phyloP scores from a whole-genome alignment of 2,329 filamentous ascomycete species.

The Coleophoma cylindrospora region DNA sequence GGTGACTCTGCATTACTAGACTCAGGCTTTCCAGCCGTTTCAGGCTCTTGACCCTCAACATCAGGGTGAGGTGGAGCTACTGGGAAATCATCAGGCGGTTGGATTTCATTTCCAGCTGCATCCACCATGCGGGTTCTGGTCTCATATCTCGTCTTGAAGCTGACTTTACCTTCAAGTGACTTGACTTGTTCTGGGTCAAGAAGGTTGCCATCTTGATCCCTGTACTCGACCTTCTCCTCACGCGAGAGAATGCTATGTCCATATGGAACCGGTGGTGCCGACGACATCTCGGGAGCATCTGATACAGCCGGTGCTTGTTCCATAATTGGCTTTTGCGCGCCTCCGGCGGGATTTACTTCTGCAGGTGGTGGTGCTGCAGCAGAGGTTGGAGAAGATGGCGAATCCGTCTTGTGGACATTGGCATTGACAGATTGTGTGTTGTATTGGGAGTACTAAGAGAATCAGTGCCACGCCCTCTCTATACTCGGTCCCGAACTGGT shows the following conservation, averaged over 20 bases:
- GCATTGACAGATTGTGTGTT: constrained; percentile 18
- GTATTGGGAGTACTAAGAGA: constrained; percentile 29
- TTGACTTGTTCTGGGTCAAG: constrained; percentile 80
- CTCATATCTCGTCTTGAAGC: constrained; percentile 93
- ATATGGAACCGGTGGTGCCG: constrained; percentile 10
- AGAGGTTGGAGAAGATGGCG: constrained; percentile 20
- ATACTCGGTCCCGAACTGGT: constrained; percentile 11
- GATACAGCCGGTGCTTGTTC: constrained; percentile 21
- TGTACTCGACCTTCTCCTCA: constrained; percentile 88
- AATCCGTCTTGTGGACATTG: constrained; percentile 23
- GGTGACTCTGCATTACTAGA: constrained; percentile 31
- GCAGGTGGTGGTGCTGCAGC: constrained; percentile 13
- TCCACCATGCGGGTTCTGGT: constrained; percentile 86
- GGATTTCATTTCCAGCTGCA: constrained; percentile 70
- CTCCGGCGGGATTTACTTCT: constrained; percentile 10
- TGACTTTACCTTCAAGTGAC: constrained; percentile 83
- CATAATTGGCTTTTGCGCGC: constrained; percentile 21
- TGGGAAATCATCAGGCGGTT: constrained; percentile 12
- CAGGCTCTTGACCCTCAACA: constrained; percentile 52
- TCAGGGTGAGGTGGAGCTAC: constrained; percentile 29
- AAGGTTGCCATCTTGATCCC: constrained; percentile 89
- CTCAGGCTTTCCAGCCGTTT: constrained; percentile 42
- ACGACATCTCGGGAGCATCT: constrained; percentile 20
- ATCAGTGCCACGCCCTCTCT: constrained; percentile 10
- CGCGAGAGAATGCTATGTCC: constrained; percentile 31